Base-by-base conservation (phyloP, 495 filamentous ascomycete genomes). In the Aspergillus bridgeri region DNA sequence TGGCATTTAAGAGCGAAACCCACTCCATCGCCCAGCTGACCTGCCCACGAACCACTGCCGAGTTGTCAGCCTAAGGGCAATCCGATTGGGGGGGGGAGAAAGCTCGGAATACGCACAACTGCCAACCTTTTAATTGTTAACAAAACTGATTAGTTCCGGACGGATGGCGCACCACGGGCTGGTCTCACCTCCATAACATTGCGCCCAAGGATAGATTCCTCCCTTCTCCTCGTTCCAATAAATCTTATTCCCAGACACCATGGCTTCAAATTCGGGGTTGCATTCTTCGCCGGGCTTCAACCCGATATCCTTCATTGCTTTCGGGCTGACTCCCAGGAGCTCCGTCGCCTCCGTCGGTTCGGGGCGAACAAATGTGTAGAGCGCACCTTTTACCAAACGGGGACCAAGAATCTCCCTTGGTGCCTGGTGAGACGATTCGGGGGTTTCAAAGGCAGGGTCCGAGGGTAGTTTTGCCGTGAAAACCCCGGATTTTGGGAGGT, bases 151-250 rank as follows among this genome's bases (percentile, higher is more conserved):
- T 69, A 56, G 51, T 23, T n/a, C 27, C 17, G 24, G 18, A 22
- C 27, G 9, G 13, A 7, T 42, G 6, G 20, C 9, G 33, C 17
- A 4, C 20, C 33, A 22, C 24, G 3, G 15, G 19, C 18, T 48
- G 54, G 23, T 60, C 67, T 59, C 58, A 77, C 93, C 94, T 55
- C 94, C 94, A 73, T 98, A 98, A 69, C 92, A 97, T 73, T 97
- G 92, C 33, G 95, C 91, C 94, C 94, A 98, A 13, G 94, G 95
- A 67, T 98, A 97, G 38, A 93, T 84, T 5, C 82, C 80, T 62
- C 88, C 74, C 67, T 81, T 80, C 43, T 86, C 84, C 56, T 83
- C 73, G 17, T 65, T 69, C 73, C 81, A 81, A 42, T 81, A 70
- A 56, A 95, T 79, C 64, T 85, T 84, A 68, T 96, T 97, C 3